Evolutionary conservation across 108 stramenopile genomes (phyloP).

Genomic region (Stephanodiscus triporus): DNA sequence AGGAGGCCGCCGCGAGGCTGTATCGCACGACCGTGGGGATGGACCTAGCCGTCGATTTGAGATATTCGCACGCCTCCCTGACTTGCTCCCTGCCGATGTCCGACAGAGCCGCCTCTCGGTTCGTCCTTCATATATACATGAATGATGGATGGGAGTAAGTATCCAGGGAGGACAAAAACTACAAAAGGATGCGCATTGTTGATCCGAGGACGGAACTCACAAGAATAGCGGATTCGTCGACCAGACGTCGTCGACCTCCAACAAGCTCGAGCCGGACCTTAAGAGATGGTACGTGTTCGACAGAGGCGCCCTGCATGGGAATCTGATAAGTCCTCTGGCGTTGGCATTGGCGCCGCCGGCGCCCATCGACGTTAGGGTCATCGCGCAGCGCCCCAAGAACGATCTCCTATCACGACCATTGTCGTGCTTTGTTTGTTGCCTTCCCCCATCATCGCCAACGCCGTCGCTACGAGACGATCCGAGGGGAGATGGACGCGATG

Average conservation of each 20-base stretch:
- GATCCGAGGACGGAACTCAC: too few species aligned
- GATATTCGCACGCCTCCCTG: conserved; percentile 45
- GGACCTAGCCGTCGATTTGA: conserved; percentile 29
- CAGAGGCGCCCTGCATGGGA: conserved; percentile 55
- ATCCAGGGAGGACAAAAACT: not conserved
- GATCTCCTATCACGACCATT: not conserved
- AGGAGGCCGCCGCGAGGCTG: conserved; percentile 62
- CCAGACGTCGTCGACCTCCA: conserved; percentile 77
- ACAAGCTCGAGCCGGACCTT: conserved; percentile 58
- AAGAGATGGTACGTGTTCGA: conserved; percentile 76
- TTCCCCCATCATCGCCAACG: too few species aligned
- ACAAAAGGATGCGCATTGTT: too few species aligned
- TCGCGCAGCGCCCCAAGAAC: not conserved
- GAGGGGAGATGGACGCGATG: too few species aligned
- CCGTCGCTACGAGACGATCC: too few species aligned
- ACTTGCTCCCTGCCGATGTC: conserved; percentile 59
- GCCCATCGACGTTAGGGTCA: not conserved
- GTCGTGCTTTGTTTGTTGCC: not conserved
- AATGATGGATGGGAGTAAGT: conserved; percentile 10
- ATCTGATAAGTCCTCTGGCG: conserved; percentile 53
- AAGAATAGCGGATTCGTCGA: conserved; percentile 80
- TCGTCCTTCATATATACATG: conserved; percentile 49
- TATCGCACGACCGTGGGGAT: conserved; percentile 69
- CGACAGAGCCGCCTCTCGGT: conserved; percentile 74
- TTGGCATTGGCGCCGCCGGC: conserved; percentile 4